A percentile compares a stretch with the other conserved stretches of the same genome.
phyloP scores from a whole-genome alignment of 2,329 filamentous ascomycete genomes.

The Bipolaris sorokiniana region DNA sequence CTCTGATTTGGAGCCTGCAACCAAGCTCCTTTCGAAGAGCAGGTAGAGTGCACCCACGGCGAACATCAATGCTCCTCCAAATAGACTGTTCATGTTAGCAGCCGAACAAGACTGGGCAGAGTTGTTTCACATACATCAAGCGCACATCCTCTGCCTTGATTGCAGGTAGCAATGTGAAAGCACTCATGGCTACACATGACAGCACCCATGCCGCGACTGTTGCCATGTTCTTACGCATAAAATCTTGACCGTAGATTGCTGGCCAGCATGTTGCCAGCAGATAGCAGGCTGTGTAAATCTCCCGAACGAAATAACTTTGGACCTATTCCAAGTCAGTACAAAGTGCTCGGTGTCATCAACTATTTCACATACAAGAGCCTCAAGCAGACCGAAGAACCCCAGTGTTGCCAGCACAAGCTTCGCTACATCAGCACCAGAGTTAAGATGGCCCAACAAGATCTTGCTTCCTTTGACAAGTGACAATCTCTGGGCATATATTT shows the following conservation, averaged over 20 bases:
- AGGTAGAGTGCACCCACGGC: slow-evolving; percentile 78
- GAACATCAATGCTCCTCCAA: slow-evolving; percentile 80
- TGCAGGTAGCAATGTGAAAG: slow-evolving; percentile 86
- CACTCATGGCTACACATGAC: slow-evolving; percentile 83
- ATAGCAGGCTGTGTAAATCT: slow-evolving; percentile 84
- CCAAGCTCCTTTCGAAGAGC: slow-evolving; percentile 72
- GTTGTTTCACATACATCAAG: slow-evolving; percentile 67
- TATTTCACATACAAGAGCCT: slow-evolving; percentile 65
- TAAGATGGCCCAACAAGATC: slow-evolving; percentile 72
- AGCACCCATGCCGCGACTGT: slow-evolving; percentile 74
- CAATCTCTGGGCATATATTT: slow-evolving; percentile 79
- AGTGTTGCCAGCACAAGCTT: slow-evolving; percentile 68
- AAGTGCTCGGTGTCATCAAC: not conserved
- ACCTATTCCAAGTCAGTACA: slow-evolving; percentile 61
- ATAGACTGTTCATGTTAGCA: slow-evolving; percentile 59
- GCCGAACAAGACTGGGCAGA: too few species aligned
- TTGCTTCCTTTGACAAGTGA: slow-evolving; percentile 71
- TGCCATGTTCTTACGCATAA: slow-evolving; percentile 69
- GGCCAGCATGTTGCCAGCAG: slow-evolving; percentile 81
- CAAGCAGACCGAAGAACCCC: slow-evolving; percentile 75
- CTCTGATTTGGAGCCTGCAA: slow-evolving; percentile 51
- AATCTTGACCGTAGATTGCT: slow-evolving; percentile 71
- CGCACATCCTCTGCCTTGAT: slow-evolving; percentile 80
- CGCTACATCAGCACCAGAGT: slow-evolving; percentile 62
- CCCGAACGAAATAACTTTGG: slow-evolving; percentile 87